A percentile compares a stretch with the other conserved stretches of the same genome.
These are phyloP conservation scores for Linnemannia exigua DNA, from an alignment of 192 early-diverging fungal genomes.

Conservation along the genomic window DNA sequence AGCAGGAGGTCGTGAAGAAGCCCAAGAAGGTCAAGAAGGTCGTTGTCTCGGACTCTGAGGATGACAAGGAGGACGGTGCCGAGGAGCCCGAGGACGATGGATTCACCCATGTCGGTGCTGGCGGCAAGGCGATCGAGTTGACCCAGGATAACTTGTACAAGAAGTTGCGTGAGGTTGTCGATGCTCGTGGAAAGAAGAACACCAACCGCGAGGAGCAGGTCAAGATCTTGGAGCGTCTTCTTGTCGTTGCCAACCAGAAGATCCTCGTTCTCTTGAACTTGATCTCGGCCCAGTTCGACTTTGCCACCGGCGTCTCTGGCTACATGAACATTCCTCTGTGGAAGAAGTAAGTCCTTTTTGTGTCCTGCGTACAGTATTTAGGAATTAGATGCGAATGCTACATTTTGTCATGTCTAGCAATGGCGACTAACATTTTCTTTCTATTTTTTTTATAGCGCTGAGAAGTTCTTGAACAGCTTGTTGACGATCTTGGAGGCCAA, in stretches of 20 bases:
- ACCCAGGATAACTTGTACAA: slow-evolving; percentile 87
- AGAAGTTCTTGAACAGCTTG: slow-evolving; percentile 82
- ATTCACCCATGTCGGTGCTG: slow-evolving; percentile 78
- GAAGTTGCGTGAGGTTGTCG: slow-evolving; percentile 81
- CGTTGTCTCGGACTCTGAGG: slow-evolving; percentile 63
- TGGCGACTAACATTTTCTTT: background rate
- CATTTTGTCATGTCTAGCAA: background rate
- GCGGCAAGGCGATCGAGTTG: slow-evolving; percentile 74
- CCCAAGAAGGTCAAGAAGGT: slow-evolving; percentile 55
- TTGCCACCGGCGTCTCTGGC: slow-evolving; percentile 70
- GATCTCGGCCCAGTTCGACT: slow-evolving; percentile 93
- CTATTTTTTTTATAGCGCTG: slow-evolving; percentile 49
- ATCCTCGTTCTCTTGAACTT: slow-evolving; percentile 88
- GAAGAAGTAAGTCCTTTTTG: slow-evolving; percentile 67
- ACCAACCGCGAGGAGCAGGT: slow-evolving; percentile 89
- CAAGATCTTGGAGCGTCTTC: slow-evolving; percentile 73
- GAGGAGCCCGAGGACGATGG: slow-evolving; percentile 73
- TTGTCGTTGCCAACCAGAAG: slow-evolving; percentile 76
- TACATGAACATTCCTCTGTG: slow-evolving; percentile 87
- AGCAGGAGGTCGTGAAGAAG: slow-evolving; percentile 25
- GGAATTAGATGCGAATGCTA: background rate
- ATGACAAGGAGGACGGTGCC: slow-evolving; percentile 61
- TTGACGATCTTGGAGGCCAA: slow-evolving; percentile 85
- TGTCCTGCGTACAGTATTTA: background rate
- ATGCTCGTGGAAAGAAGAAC: slow-evolving; percentile 95